Base-by-base conservation (phyloP, 352 stramenopile genomes). In the Phytophthora litchii region DNA sequence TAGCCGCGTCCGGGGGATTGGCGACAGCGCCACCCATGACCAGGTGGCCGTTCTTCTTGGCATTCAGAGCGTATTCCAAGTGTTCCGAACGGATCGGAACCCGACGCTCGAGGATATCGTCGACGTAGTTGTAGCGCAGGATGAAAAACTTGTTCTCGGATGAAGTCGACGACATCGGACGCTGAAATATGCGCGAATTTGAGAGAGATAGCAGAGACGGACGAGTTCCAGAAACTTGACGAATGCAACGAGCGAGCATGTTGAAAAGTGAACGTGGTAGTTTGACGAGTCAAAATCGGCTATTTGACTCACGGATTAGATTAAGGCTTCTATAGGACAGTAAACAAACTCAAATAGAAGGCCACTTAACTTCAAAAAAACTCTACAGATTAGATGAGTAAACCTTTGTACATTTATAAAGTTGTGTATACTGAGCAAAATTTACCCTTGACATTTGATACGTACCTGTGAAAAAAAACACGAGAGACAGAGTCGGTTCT, bases 51-150 rank as follows among this genome's bases (percentile, higher is more conserved):
- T 69, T 47, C 10, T 74, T 65, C 60, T 83, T 83, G 57, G 74
- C 54, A 29, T 59, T 63, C 32, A 65, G 46, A 5, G 70, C 66
- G 54, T 69, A 66, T 48, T 70, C 61, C 49, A 89, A 64, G 60
- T 89, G 79, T 38, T 81, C 61, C n/a, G 57, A 53, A 31, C 79
- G 79, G 71, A 87, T 84, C 34, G 79, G 76, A 3, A 60, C 67
- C 43, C 79, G 76, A 57, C 79, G 83, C 55, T 87, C 74, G 21
- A 89, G 63, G 45, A 87, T 87, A 37, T 84, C 74, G 16, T 72
- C 48, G 42, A 80, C 66, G 62, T 89, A 87, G 36, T 74, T 64
- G 71, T 89, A 89, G 23, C 67, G 72, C 29, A 89, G 63, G 36
- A 89, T 60, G 56, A 70, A 88, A 40, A 71, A 78, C 58, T 83